These are phyloP conservation scores for Leishmania mexicana DNA, from an alignment of 208 protist species.

Conservation along the genomic window DNA sequence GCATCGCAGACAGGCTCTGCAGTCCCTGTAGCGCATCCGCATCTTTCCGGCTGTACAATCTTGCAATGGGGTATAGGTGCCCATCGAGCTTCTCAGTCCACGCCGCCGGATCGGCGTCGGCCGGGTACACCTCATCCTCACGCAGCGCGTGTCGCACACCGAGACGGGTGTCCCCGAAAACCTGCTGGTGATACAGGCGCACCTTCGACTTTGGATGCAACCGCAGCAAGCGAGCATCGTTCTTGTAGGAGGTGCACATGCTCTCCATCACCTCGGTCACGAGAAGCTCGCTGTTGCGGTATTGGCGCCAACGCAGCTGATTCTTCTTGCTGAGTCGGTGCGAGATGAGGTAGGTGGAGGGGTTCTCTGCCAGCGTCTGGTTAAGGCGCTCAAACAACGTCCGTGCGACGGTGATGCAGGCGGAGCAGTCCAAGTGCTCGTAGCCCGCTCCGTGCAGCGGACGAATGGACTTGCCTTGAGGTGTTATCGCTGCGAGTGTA, in stretches of 20 bases:
- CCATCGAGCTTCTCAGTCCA: conserved; percentile 9
- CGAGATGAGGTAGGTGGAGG: conserved; percentile 48
- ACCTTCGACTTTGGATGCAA: conserved; percentile 63
- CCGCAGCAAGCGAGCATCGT: conserved; percentile 53
- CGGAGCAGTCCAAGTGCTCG: conserved; percentile 81
- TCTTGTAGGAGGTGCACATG: conserved; percentile 43
- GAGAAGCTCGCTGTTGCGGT: conserved; percentile 73
- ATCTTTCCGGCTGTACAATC: conserved; percentile 60
- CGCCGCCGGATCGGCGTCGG: conserved; percentile 13
- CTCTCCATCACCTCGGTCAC: conserved; percentile 79
- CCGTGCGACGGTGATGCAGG: conserved; percentile 67
- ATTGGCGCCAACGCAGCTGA: conserved; percentile 41
- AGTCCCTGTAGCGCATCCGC: conserved; percentile 31
- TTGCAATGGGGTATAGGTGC: conserved; percentile 31
- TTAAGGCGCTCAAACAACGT: conserved; percentile 67
- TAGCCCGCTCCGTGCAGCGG: conserved; percentile 47
- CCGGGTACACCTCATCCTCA: conserved; percentile 37
- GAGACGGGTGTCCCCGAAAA: conserved; percentile 18
- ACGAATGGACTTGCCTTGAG: conserved; percentile 18
- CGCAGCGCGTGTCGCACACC: conserved; percentile 25
- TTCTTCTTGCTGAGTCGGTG: conserved; percentile 50
- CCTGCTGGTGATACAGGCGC: conserved; percentile 54
- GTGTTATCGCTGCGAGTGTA: neutral
- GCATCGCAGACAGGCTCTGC: conserved; percentile 22
- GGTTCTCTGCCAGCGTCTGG: conserved; percentile 46